Conservation (phyloP, 2,329 filamentous ascomycete genomes). For the Pseudogymnoascus sp. region DNA sequence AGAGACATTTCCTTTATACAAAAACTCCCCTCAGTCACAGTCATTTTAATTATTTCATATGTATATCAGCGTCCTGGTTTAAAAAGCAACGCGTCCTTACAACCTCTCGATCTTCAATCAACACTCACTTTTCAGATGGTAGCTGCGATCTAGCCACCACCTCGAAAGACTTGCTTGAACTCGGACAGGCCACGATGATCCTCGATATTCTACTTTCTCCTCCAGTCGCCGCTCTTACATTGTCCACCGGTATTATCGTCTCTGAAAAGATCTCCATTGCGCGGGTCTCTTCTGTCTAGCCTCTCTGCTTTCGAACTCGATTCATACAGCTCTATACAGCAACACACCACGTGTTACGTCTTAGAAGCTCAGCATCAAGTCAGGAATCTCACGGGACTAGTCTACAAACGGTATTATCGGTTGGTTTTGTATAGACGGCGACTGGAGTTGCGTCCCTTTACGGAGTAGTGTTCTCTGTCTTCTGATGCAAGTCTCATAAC, state of each 20-base stretch:
- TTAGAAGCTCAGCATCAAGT: slow-evolving; percentile 28
- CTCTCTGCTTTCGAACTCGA: slow-evolving; percentile 33
- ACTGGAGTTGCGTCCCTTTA: slow-evolving; percentile 38
- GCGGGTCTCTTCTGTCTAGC: slow-evolving; percentile 32
- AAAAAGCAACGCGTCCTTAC: background rate
- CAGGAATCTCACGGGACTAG: slow-evolving; percentile 32
- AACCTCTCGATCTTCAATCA: background rate
- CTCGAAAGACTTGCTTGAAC: background rate
- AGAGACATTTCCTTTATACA: slow-evolving; percentile 2
- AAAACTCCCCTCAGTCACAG: slow-evolving; percentile 1
- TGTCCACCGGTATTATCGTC: slow-evolving; percentile 51
- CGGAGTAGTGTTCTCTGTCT: background rate
- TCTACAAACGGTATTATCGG: slow-evolving; percentile 37
- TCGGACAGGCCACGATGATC: slow-evolving; percentile 44
- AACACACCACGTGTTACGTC: background rate
- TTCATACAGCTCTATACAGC: slow-evolving; percentile 31
- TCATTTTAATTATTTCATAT: slow-evolving; percentile 2
- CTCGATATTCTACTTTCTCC: slow-evolving; percentile 40
- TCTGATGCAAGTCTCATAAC: slow-evolving; percentile 16
- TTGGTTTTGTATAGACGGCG: slow-evolving; percentile 45
- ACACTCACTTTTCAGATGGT: background rate
- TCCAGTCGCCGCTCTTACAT: slow-evolving; percentile 56
- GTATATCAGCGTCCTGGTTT: slow-evolving; percentile 3
- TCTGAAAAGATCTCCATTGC: slow-evolving; percentile 36
- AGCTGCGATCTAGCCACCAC: background rate